phyloP scores from a whole-genome alignment of 345 rosid genomes.

The Euclidium syriacum region DNA sequence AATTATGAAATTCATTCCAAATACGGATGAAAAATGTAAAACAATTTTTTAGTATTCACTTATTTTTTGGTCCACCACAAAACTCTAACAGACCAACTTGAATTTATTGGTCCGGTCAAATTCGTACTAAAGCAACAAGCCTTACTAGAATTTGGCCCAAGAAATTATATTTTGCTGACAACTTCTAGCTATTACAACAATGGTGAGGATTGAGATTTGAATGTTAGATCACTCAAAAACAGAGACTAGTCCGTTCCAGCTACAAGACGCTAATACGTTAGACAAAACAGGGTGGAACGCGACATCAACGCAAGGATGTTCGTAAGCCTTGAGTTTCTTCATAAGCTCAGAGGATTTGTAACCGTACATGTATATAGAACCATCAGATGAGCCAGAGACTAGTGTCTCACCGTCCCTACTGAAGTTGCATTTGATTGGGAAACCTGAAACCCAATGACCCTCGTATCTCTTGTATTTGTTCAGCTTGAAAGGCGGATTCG shows the following conservation, averaged over 20 bases:
- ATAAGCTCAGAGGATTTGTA: slow-evolving; percentile 45
- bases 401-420: slow-evolving; percentile 63
- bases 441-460: slow-evolving; percentile 76
- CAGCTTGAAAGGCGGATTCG: slow-evolving; percentile 70
- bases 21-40: no score
- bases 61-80: no score
- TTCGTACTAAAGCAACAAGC: no score
- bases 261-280: slow-evolving; percentile 61
- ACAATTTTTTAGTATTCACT: no score
- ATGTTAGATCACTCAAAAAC: slow-evolving; percentile 10
- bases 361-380: slow-evolving; percentile 52
- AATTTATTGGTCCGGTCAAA: no score
- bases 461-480: slow-evolving; percentile 73
- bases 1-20: no score
- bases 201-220: background rate
- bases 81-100: no score
- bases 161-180: background rate
- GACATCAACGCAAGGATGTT: slow-evolving; percentile 63
- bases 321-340: slow-evolving; percentile 56
- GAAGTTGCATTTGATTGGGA: slow-evolving; percentile 76
- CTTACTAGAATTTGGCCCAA: no score
- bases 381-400: slow-evolving; percentile 75
- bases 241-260: slow-evolving; percentile 65
- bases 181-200: background rate
- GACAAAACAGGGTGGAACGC: slow-evolving; percentile 59